Evolutionary conservation across 257 asterid species (phyloP).

Genomic region (Osmanthus fragrans): DNA sequence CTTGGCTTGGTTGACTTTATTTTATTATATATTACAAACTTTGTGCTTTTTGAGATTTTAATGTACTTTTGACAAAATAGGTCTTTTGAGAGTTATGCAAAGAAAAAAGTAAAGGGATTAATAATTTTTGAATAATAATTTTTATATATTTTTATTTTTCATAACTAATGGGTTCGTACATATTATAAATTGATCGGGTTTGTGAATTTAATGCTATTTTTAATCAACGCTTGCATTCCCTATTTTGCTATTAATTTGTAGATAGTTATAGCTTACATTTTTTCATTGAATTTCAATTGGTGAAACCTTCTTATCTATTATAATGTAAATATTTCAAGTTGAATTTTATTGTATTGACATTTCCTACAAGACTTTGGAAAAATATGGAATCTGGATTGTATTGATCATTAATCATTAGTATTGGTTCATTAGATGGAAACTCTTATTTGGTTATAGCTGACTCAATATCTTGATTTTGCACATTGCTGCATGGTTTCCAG

Average conservation of each 20-base stretch:
- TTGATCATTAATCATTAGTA: background rate
- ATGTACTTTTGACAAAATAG: background rate
- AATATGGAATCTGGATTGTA: background rate
- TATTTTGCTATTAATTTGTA: background rate
- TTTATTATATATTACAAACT: background rate
- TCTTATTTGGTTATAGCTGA: conserved; percentile 3
- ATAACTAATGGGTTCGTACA: background rate
- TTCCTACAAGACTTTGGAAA: too few relatives aligned
- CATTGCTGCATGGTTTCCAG: too few relatives aligned
- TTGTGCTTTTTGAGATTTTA: background rate
- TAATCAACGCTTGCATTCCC: background rate
- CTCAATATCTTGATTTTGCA: too few relatives aligned
- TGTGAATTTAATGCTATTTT: background rate
- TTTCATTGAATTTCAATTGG: background rate
- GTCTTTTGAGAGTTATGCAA: background rate
- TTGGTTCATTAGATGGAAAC: background rate
- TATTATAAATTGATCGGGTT: background rate
- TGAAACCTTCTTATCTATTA: conserved; percentile 1
- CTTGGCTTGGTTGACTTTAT: background rate
- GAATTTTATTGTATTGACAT: background rate
- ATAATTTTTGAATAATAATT: background rate
- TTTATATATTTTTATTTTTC: background rate
- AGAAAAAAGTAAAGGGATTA: background rate
- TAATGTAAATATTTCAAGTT: background rate
- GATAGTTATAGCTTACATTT: background rate